phyloP scores from a whole-genome alignment of 108 stramenopile genomes.

The Mayamaea pseudoterrestris region DNA sequence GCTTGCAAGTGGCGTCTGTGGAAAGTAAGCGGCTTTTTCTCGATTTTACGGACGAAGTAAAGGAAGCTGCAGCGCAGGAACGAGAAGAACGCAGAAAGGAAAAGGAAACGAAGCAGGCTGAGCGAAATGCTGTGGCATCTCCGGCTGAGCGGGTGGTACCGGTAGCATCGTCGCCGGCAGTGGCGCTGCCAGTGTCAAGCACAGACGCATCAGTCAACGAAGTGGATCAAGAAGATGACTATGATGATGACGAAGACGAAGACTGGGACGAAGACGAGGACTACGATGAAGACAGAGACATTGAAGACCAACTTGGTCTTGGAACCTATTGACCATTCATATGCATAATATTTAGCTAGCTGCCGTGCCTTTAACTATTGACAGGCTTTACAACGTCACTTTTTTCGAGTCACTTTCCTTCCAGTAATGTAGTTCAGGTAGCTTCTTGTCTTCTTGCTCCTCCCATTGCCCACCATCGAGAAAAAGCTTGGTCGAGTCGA shows the following conservation, averaged over 20 bases:
- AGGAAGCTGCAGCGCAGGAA: slow-evolving; percentile 18
- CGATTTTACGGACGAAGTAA: slow-evolving; percentile 44
- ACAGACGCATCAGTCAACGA: background rate
- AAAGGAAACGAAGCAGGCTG: slow-evolving; percentile 3
- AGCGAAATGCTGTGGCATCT: too few relatives aligned
- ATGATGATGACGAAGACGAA: slow-evolving; percentile 9
- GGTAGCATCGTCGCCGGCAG: background rate
- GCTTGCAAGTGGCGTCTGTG: slow-evolving; percentile 32
- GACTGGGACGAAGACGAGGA: slow-evolving; percentile 27
- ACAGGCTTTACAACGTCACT: background rate
- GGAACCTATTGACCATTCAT: slow-evolving; percentile 35
- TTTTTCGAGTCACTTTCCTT: slow-evolving; percentile 27
- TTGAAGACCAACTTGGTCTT: slow-evolving; percentile 67
- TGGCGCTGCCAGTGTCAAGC: background rate
- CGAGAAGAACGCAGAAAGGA: slow-evolving; percentile 1
- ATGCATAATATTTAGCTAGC: background rate
- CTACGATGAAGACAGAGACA: slow-evolving; percentile 66
- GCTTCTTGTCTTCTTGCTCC: slow-evolving; percentile 8
- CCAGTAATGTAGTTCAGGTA: slow-evolving; percentile 30
- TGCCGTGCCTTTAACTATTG: background rate
- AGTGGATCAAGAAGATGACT: slow-evolving; percentile 1
- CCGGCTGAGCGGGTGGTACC: slow-evolving; percentile 4
- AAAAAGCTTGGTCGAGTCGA: slow-evolving; percentile 46
- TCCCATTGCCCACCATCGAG: slow-evolving; percentile 60
- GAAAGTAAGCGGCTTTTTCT: slow-evolving; percentile 41